Conservation (phyloP, 306 rosid species). For the Abrus precatorius region DNA sequence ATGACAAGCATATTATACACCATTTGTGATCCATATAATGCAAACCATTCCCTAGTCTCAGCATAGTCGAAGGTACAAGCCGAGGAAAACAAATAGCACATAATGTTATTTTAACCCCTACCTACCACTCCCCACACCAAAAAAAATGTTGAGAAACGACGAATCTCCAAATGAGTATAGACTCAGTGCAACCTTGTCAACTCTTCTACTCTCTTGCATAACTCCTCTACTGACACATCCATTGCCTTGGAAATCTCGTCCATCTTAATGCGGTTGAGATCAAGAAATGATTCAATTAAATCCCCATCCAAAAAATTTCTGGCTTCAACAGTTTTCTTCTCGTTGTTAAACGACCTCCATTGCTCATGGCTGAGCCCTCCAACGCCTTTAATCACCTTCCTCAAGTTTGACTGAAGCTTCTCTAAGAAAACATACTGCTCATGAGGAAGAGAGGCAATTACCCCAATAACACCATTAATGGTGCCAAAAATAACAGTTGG, state of each 20-base stretch:
- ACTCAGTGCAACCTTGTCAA: constrained; percentile 90
- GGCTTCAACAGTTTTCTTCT: constrained; percentile 88
- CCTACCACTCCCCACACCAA: neutral
- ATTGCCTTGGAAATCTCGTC: constrained; percentile 82
- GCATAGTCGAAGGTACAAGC: constrained; percentile 22
- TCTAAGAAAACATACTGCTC: constrained; percentile 89
- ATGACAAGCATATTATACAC: constrained; percentile 40
- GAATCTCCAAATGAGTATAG: constrained; percentile 2
- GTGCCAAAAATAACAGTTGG: constrained; percentile 94
- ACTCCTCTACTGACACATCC: constrained; percentile 91
- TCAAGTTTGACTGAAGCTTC: constrained; percentile 88
- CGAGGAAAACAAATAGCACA: neutral
- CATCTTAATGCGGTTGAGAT: constrained; percentile 87
- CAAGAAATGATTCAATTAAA: constrained; percentile 95
- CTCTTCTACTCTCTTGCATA: constrained; percentile 95
- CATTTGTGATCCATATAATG: constrained; percentile 29
- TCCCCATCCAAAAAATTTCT: constrained; percentile 93
- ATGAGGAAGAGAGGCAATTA: constrained; percentile 93
- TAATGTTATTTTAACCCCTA: constrained; percentile 22
- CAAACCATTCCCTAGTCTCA: constrained; percentile 37
- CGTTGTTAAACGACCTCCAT: constrained; percentile 95
- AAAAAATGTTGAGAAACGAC: constrained; percentile 37
- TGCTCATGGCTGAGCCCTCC: constrained; percentile 99
- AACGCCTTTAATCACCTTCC: constrained; percentile 95
- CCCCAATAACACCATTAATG: constrained; percentile 96